Percentiles rank a stretch among this genome's conserved stretches.
Conservation (phyloP, 2,329 filamentous ascomycete genomes). For the Sporothrix dimorphospora region DNA sequence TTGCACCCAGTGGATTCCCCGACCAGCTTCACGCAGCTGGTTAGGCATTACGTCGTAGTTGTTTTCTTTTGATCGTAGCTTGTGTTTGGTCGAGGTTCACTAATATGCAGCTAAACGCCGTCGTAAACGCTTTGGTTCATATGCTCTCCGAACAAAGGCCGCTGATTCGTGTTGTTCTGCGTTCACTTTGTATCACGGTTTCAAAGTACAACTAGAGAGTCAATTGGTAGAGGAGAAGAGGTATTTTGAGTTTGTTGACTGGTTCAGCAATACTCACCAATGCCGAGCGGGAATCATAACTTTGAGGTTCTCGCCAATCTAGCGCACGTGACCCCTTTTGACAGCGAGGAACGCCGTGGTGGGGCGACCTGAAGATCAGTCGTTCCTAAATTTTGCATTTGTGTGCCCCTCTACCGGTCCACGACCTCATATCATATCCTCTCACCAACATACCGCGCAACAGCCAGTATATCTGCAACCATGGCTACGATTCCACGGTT, state of each 20-base stretch:
- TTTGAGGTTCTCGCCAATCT: background rate
- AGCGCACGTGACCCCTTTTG: background rate
- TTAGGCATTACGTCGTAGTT: background rate
- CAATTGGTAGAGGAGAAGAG: background rate
- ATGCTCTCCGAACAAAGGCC: conserved; percentile 11
- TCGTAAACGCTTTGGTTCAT: background rate
- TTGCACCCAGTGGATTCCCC: background rate
- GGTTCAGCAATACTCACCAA: background rate
- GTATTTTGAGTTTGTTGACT: background rate
- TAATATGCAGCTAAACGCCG: background rate
- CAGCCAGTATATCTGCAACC: background rate
- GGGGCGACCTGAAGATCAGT: background rate
- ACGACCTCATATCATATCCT: background rate
- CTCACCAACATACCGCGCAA: background rate
- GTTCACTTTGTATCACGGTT: background rate
- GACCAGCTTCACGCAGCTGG: background rate
- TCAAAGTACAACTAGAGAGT: background rate
- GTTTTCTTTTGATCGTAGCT: background rate
- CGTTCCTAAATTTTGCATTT: background rate
- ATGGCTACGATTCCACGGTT: conserved; percentile 65
- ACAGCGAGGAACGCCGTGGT: background rate
- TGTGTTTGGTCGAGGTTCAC: background rate
- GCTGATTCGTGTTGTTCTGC: background rate
- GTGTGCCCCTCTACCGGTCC: conserved; percentile 1
- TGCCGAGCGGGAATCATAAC: conserved; percentile 8